These are phyloP conservation scores for Botryotinia convoluta DNA, from an alignment of 2,329 filamentous ascomycete genomes.

Conservation along the genomic window DNA sequence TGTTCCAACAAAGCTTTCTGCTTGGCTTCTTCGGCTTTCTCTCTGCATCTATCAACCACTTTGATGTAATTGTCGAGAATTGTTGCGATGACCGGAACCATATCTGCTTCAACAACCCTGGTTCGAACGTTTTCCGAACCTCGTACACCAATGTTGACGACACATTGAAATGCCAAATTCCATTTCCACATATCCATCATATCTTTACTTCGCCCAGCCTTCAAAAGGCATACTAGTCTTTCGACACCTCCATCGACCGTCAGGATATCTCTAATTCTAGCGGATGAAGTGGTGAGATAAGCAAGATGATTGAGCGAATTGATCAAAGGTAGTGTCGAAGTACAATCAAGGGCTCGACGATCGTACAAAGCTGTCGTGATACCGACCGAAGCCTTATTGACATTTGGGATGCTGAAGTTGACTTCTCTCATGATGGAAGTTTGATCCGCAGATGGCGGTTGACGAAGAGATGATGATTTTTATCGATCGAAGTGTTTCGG, in stretches of 20 bases:
- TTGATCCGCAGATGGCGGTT: slow-evolving; percentile 15
- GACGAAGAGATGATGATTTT: slow-evolving; percentile 7
- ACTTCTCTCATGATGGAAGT: slow-evolving; percentile 87
- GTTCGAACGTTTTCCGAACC: slow-evolving; percentile 93
- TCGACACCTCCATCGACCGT: slow-evolving; percentile 99
- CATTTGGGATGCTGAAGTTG: slow-evolving; percentile 98
- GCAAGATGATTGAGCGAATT: slow-evolving; percentile 99
- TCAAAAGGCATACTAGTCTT: slow-evolving; percentile 92
- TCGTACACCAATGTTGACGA: slow-evolving; percentile 96
- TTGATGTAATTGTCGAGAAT: slow-evolving; percentile 98
- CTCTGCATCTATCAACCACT: slow-evolving; percentile 86
- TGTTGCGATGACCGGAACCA: slow-evolving; percentile 97
- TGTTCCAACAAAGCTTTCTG: slow-evolving; percentile 49
- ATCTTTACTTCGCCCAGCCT: slow-evolving; percentile 93
- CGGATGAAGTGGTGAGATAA: slow-evolving; percentile 96
- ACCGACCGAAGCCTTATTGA: slow-evolving; percentile 98
- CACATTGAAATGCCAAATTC: slow-evolving; percentile 98
- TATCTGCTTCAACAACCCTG: slow-evolving; percentile 94
- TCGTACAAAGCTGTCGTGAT: slow-evolving; percentile 99
- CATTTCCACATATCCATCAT: slow-evolving; percentile 99
- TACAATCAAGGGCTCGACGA: slow-evolving; percentile 94
- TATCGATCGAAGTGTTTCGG: slow-evolving; percentile 26
- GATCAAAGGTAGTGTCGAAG: slow-evolving; percentile 93
- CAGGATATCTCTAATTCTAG: slow-evolving; percentile 93
- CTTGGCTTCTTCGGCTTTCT: slow-evolving; percentile 81